Percentiles rank a stretch among this genome's conserved stretches.
These are phyloP conservation scores for Lactarius tabidus DNA, from an alignment of 768 basidiomycete species.

Conservation along the genomic window DNA sequence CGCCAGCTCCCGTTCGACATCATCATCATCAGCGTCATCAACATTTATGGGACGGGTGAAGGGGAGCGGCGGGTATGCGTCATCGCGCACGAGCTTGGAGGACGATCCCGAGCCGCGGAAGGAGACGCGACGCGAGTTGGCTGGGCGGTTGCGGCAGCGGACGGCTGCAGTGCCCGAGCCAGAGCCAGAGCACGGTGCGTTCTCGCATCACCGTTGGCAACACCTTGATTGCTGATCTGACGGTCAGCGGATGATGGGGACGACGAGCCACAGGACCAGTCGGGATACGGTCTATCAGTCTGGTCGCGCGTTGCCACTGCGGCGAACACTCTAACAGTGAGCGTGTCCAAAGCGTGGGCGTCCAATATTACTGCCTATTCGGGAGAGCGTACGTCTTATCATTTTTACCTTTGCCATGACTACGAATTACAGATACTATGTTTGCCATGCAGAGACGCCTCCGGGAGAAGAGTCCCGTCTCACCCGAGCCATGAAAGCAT, in stretches of 20 bases:
- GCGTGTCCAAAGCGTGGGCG: constrained; percentile 56
- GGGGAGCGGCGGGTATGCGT: constrained; percentile 32
- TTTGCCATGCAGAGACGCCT: constrained; percentile 39
- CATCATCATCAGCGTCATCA: constrained; percentile 28
- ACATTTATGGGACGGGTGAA: constrained; percentile 40
- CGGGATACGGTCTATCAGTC: constrained; percentile 42
- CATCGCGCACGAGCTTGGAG: constrained; percentile 44
- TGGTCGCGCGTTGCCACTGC: constrained; percentile 57
- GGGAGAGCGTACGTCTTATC: constrained; percentile 20
- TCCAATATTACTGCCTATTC: constrained; percentile 14
- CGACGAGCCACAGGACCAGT: constrained; percentile 18
- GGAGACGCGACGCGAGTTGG: neutral
- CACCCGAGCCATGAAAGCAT: constrained; percentile 62
- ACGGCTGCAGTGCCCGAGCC: neutral
- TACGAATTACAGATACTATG: neutral
- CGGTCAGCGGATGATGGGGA: neutral
- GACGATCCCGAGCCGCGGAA: constrained; percentile 32
- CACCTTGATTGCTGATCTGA: neutral
- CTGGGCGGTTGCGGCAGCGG: constrained; percentile 8
- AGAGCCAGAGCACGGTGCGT: constrained; percentile 5
- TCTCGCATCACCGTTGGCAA: neutral
- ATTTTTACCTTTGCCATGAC: neutral
- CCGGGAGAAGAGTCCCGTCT: constrained; percentile 57
- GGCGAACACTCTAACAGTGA: constrained; percentile 51
- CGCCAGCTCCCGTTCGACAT: constrained; percentile 31